Evolutionary conservation across 768 basidiomycete genomes (phyloP).

Genomic region (Boletus rubescentipes): DNA sequence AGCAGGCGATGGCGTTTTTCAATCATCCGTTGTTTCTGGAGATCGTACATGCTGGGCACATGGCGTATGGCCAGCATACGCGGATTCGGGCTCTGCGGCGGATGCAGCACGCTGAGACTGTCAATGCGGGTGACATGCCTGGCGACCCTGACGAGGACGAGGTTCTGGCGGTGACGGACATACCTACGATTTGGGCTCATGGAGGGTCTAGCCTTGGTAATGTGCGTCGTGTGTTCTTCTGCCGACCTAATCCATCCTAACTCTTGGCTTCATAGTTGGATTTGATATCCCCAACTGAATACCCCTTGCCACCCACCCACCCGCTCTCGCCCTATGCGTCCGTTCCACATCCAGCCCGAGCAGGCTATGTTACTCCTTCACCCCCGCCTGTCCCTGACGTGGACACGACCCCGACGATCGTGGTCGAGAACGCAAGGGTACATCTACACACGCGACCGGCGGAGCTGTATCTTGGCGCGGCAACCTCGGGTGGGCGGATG

Average conservation of each 20-base stretch:
- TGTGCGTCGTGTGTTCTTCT: constrained; percentile 4
- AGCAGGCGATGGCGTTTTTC: constrained; percentile 27
- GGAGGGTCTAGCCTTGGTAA: constrained; percentile 31
- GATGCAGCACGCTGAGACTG: neutral
- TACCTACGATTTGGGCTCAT: constrained; percentile 13
- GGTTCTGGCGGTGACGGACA: constrained; percentile 3
- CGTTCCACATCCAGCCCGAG: constrained; percentile 13
- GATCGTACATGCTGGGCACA: too few species aligned
- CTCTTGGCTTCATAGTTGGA: constrained; percentile 29
- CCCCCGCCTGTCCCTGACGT: neutral
- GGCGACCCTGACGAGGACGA: neutral
- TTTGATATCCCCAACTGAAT: constrained; percentile 34
- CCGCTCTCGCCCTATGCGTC: constrained; percentile 23
- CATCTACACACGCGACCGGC: constrained; percentile 44
- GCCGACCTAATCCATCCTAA: neutral
- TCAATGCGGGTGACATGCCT: neutral
- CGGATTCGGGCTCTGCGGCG: neutral
- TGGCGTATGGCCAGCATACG: neutral
- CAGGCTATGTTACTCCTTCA: constrained; percentile 1
- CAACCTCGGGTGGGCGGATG: constrained; percentile 34
- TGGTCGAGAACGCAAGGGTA: constrained; percentile 2
- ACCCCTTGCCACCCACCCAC: constrained; percentile 30
- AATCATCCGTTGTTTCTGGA: too few species aligned
- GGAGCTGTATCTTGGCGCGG: constrained; percentile 45
- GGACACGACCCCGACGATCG: constrained; percentile 10